Conservation (phyloP, 306 rosid genomes). For the Trichosanthes truncata region DNA sequence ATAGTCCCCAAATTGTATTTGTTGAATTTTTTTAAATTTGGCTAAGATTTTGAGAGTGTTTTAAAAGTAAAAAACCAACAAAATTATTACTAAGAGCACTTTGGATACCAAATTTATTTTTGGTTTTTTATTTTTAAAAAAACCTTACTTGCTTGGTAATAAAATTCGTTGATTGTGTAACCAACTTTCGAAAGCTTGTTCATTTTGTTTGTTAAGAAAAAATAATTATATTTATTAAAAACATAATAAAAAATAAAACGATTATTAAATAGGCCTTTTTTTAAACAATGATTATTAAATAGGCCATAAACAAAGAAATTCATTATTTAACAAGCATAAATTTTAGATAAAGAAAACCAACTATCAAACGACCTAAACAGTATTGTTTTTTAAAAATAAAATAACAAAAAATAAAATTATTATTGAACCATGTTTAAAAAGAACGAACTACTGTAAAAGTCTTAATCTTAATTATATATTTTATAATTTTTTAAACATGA, state of each 20-base stretch:
- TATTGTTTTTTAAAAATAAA: too few relatives aligned
- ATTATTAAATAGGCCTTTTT: background rate
- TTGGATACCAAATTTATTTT: background rate
- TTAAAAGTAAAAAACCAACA: too few relatives aligned
- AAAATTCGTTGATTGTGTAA: background rate
- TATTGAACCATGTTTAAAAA: too few relatives aligned
- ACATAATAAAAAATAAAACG: background rate
- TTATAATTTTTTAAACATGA: too few relatives aligned
- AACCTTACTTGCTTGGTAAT: background rate
- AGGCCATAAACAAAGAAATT: too few relatives aligned
- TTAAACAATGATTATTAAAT: too few relatives aligned
- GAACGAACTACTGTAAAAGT: background rate
- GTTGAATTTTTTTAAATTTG: too few relatives aligned
- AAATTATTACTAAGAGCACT: background rate
- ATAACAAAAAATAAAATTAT: too few relatives aligned
- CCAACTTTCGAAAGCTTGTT: background rate
- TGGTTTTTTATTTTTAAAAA: background rate
- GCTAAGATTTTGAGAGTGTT: too few relatives aligned
- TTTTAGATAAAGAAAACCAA: background rate
- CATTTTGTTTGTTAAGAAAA: background rate
- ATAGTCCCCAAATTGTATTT: too few relatives aligned
- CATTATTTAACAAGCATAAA: background rate
- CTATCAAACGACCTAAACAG: background rate
- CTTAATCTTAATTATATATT: too few relatives aligned
- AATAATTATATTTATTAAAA: background rate